phyloP scores from a whole-genome alignment of 768 basidiomycete species.

The Agaricus subrufescens region DNA sequence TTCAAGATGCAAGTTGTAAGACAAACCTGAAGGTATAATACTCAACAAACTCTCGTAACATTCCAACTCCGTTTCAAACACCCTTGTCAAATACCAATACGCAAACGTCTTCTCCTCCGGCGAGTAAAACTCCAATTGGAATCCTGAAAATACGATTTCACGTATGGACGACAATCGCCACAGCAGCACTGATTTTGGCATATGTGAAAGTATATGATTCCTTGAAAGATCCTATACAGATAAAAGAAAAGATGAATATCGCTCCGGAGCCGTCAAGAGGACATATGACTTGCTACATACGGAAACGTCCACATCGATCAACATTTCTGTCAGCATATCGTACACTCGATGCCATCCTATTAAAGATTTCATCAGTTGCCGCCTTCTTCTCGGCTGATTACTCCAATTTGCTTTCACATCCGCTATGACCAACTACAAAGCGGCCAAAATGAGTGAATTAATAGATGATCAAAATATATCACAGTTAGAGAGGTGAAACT shows the following conservation, averaged over 20 bases:
- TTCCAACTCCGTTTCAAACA: slow-evolving; percentile 52
- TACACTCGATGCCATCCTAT: slow-evolving; percentile 66
- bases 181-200: slow-evolving; percentile 46
- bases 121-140: slow-evolving; percentile 71
- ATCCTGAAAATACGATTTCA: slow-evolving; percentile 71
- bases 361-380: slow-evolving; percentile 59
- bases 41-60: slow-evolving; percentile 45
- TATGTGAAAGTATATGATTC: slow-evolving; percentile 30
- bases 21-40: slow-evolving; percentile 34
- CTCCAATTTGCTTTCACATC: slow-evolving; percentile 60
- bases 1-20: neutral
- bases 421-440: slow-evolving; percentile 47
- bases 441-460: slow-evolving; percentile 4
- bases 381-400: slow-evolving; percentile 63
- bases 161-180: slow-evolving; percentile 58
- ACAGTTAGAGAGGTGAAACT: slow-evolving; percentile 5
- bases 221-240: slow-evolving; percentile 23
- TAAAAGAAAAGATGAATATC: neutral
- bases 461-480: neutral
- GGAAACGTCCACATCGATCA: slow-evolving; percentile 21
- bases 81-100: slow-evolving; percentile 65
- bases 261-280: neutral
- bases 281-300: slow-evolving; percentile 18
- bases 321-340: slow-evolving; percentile 35
- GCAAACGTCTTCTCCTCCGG: slow-evolving; percentile 66